Evolutionary conservation across 2,329 filamentous ascomycete genomes (phyloP), one percentile per base, ranked within the genome.

Genomic region (Tetracladium maxilliforme): DNA sequence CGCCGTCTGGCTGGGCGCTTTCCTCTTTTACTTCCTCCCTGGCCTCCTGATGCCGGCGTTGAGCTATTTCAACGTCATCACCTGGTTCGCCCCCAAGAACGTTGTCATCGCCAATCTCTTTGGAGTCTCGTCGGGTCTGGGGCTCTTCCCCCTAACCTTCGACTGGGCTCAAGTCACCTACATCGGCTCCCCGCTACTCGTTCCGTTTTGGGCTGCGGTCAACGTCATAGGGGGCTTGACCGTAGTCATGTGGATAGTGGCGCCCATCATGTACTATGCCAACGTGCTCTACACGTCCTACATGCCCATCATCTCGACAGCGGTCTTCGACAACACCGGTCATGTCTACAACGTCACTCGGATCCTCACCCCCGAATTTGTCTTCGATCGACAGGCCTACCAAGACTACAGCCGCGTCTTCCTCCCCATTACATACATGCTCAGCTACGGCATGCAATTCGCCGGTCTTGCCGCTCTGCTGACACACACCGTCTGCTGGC

Each of bases 161-260:
- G 83, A 92, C 52, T 92, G 83, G 83, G 79, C 80, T 1, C 83
- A 92, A 43, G 75, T 92, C 33, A 82, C 83, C 1, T 70, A 87
- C 42, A 90, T 92, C 38, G 83, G 83, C 10, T 90, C 81, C 4
- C 83, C 79, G 0, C 56, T 92, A 6, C 61, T 90, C 10, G 83
- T 82, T 0, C 82, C 82, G 0, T 90, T 87, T 48, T 84, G 82
- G 81, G 77, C 81, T 20, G 76, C 81, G 7, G 70, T 86, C 51
- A 90, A 90, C 40, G 81, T 90, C 19, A 69, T 90, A 15, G 78
- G 75, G 30, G 82, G 81, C 5, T 58, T 90, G 24, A 70, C 83
- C 3, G 52, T 84, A 23, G 77, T 90, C 26, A 87, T 90, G 75
- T 90, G 81, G 81, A 66, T 87, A 27, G 51, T 80, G 16, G 80